Evolutionary conservation across 75 land plant genomes (phyloP), one percentile per base, ranked within the genome.

Genomic region (Sequoia sempervirens): DNA sequence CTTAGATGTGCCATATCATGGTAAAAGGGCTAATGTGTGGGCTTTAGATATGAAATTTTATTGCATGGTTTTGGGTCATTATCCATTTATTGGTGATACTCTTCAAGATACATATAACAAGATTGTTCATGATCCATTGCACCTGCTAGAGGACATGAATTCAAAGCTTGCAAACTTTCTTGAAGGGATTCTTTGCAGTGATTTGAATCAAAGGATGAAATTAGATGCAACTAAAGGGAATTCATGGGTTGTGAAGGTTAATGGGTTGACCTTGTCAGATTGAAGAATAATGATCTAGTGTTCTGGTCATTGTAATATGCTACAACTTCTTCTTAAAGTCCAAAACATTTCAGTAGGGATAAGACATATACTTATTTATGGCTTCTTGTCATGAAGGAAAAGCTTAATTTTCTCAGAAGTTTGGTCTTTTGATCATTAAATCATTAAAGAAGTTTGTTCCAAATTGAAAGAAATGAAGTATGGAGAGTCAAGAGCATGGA

Each of bases 171-270:
- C 83, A 56, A 81, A 92, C 87, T 85, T 97, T 64, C 82, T 97
- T 8, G 85, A 91, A 84, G 92, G 95, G 40, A 91, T 96, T 86
- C 96, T 97, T n/a, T 94, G 93, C 87, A 96, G 94, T 93, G 98
- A 45, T 78, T 50, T 50, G 9, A 78, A 26, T 43, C 28, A 43
- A 78, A 78, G 80, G 80, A 78, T 78, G 80, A 78, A n/a, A 1
- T 45, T 78, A 13, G 80, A 45, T 45, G 80, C 50, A 45, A 50
- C 46, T 78, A 50, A 50, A n/a, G 45, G 80, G 80, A 15, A 78
- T 26, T 50, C 50, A 45, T 78, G 80, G 80, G 80, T 78, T 78
- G 14, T 41, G 28, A 78, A 41, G 80, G 80, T 37, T 43, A 37
- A 3, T 10, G 13, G 0, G 50, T 78, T 32, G 45, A 43, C 47